Evolutionary conservation across 305 asterid species (phyloP), one percentile per base, ranked within the genome.

Genomic region (Fraxinus xanthoxyloides): DNA sequence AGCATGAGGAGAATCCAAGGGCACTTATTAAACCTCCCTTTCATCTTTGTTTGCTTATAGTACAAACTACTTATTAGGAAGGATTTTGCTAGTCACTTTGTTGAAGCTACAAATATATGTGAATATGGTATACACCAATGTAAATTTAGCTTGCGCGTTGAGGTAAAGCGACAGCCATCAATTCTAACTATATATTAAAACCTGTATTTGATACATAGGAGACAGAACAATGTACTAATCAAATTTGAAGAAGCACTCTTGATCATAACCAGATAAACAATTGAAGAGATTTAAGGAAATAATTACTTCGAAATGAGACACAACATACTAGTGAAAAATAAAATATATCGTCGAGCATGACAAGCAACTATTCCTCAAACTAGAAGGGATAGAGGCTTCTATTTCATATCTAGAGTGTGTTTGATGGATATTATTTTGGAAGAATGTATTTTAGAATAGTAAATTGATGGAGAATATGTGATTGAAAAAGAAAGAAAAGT

Each of bases 81-180:
- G 59, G 4, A 48, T 48, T 48, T 85, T 83, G 82, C 67, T 40
- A n/a, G 0, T 67, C 56, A 23, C 34, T 15, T 70, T 72, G 78
- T 77, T 72, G 74, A 34, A 40, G 12, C 28, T 79, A 23, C 35
- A 13, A 56, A 83, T 70, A 24, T 15, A 4, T 10, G 7, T 3
- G n/a, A 19, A 46, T 46, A 46, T 46, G 19, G n/a, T 13, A 17
- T 46, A 46, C 19, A 46, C 56, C 56, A 3, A 46, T 15, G 1
- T 46, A 46, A 15, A 46, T 43, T 40, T 43, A 3, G 56, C 19
- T 46, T 46, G 19, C 56, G 2, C 2, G 2, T 13, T 3, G 6
- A 46, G 7, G 19, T 15, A 46, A 46, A 46, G 0, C 19, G 19
- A 12, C 54, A 3, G 0, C n/a, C 56, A 46, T 46, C 19, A 46